phyloP scores from a whole-genome alignment of 331 rosid species.

The Rosa hybrid region DNA sequence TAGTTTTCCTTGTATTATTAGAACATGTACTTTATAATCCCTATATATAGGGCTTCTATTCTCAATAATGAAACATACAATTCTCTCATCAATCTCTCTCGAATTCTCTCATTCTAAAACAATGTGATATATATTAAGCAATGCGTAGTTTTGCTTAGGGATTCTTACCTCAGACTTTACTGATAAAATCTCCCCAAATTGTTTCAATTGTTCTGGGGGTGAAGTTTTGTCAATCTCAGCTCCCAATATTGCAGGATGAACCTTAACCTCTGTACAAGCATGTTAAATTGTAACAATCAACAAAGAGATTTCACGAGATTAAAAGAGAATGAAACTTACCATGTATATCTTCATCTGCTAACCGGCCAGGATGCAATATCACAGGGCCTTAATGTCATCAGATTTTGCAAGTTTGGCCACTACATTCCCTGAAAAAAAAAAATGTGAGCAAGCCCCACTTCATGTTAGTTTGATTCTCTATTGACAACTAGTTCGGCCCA shows the following conservation, averaged over 20 bases:
- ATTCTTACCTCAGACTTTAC: slow-evolving; percentile 42
- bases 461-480: not conserved
- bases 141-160: not conserved
- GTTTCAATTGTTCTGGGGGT: slow-evolving; percentile 44
- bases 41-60: too few species aligned
- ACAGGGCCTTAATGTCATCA: slow-evolving; percentile 48
- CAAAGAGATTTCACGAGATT: not conserved
- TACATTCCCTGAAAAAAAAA: slow-evolving; percentile 37
- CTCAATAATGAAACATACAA: too few species aligned
- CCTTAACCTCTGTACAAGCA: slow-evolving; percentile 39
- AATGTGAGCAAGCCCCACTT: slow-evolving; percentile 3
- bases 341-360: slow-evolving; percentile 30
- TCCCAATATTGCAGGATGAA: slow-evolving; percentile 50
- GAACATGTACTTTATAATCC: too few species aligned
- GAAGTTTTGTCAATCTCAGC: slow-evolving; percentile 42
- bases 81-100: too few species aligned
- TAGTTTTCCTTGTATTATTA: too few species aligned
- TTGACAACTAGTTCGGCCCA: not conserved
- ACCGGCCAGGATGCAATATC: slow-evolving; percentile 48
- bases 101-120: too few species aligned
- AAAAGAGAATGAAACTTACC: slow-evolving; percentile 18
- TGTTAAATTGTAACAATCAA: not conserved
- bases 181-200: slow-evolving; percentile 39
- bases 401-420: slow-evolving; percentile 39
- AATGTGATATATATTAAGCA: not conserved